These are phyloP conservation scores for Botryosphaeria dothidea DNA, from an alignment of 2,329 filamentous ascomycete species.

Conservation along the genomic window DNA sequence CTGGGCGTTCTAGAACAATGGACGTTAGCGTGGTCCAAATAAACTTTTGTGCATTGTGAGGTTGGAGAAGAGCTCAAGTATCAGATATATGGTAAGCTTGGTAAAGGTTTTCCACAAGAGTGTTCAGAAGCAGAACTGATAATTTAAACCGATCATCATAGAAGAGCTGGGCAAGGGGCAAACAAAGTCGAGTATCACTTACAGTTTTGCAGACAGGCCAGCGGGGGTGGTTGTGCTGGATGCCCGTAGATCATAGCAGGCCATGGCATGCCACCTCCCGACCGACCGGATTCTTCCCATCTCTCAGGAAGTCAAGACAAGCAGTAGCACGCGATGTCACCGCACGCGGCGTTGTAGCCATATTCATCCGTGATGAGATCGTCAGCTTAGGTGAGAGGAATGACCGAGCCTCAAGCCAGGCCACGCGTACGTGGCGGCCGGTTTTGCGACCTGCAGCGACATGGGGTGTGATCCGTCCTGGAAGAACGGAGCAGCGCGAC, in stretches of 20 bases:
- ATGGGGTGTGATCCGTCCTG: background rate
- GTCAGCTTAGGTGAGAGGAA: conserved; percentile 5
- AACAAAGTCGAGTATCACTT: background rate
- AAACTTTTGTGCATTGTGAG: background rate
- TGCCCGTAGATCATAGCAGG: background rate
- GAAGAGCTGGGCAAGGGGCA: conserved; percentile 21
- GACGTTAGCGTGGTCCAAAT: conserved; percentile 8
- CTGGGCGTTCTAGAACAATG: background rate
- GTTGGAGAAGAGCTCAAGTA: background rate
- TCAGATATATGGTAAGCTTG: conserved; percentile 59
- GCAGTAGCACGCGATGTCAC: background rate
- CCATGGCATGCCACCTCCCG: background rate
- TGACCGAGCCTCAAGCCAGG: conserved; percentile 12
- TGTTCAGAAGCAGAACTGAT: conserved; percentile 66
- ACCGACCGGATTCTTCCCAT: background rate
- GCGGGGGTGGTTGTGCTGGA: background rate
- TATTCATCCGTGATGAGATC: background rate
- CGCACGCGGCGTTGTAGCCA: background rate
- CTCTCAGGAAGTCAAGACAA: background rate
- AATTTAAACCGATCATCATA: conserved; percentile 52
- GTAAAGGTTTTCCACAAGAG: conserved; percentile 60
- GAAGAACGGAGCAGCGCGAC: background rate
- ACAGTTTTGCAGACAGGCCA: conserved; percentile 1
- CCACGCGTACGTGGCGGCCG: background rate
- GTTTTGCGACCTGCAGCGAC: background rate